A percentile compares a stretch with the other conserved stretches of the same genome.
phyloP scores from a whole-genome alignment of 352 stramenopile species.

The Globisporangium heterothallicum region DNA sequence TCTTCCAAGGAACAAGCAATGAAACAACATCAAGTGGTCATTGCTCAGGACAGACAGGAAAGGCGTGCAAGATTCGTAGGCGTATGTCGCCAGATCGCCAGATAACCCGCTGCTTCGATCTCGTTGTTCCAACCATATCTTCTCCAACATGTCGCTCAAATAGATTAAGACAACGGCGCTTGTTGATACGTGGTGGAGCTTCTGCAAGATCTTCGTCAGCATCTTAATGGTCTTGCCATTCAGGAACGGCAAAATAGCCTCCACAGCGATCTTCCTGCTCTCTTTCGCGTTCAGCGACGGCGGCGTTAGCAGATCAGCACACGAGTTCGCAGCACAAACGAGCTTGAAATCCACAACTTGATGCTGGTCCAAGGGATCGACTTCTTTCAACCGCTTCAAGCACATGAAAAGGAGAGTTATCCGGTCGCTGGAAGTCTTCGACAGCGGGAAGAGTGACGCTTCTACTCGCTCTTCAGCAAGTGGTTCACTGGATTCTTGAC shows the following conservation, averaged over 20 bases:
- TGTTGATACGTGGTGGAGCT: constrained; percentile 48
- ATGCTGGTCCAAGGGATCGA: constrained; percentile 15
- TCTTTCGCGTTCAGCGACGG: not conserved
- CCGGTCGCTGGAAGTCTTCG: constrained; percentile 45
- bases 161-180: constrained; percentile 69
- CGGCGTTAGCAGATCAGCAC: constrained; percentile 27
- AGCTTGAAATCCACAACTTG: constrained; percentile 48
- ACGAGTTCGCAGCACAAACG: constrained; percentile 33
- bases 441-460: constrained; percentile 37
- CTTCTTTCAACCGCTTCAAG: constrained; percentile 66
- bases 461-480: not conserved
- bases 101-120: constrained; percentile 7
- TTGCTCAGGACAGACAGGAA: constrained; percentile 59
- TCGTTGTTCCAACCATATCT: constrained; percentile 43
- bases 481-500: not conserved
- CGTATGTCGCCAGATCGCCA: constrained; percentile 46
- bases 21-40: constrained; percentile 65
- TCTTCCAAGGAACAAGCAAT: constrained; percentile 36
- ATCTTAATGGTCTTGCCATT: constrained; percentile 61
- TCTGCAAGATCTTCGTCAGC: constrained; percentile 69
- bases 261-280: constrained; percentile 26
- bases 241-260: constrained; percentile 43
- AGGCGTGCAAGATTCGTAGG: constrained; percentile 64
- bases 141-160: constrained; percentile 36
- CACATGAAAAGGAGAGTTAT: constrained; percentile 75